phyloP scores from a whole-genome alignment of 2,329 filamentous ascomycete species.

The Diaporthe batatas region DNA sequence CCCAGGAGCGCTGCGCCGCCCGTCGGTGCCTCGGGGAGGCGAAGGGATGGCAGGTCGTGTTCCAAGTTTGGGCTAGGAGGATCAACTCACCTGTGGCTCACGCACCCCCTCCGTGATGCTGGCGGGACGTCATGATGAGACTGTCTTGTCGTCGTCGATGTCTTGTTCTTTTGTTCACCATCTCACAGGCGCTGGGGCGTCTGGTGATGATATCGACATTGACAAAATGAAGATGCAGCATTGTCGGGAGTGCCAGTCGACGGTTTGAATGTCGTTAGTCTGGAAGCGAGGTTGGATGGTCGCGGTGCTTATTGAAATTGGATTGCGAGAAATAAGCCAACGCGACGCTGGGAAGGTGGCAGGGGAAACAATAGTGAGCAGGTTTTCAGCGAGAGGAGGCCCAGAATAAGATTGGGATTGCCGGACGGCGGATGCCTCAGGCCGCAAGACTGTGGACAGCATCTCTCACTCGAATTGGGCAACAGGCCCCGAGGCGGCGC shows the following conservation, averaged over 20 bases:
- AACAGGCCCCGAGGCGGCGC: slow-evolving; percentile 21
- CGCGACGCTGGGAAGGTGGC: neutral
- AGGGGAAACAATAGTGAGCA: slow-evolving; percentile 27
- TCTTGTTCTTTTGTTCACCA: neutral
- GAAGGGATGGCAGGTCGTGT: slow-evolving; percentile 22
- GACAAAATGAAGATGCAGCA: neutral
- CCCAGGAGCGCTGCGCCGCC: slow-evolving; percentile 1
- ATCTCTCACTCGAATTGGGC: slow-evolving; percentile 33
- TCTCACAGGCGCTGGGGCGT: neutral
- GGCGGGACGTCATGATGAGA: slow-evolving; percentile 39
- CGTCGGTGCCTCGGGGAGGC: slow-evolving; percentile 32
- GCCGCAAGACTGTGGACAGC: slow-evolving; percentile 12
- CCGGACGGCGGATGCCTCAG: slow-evolving; percentile 38
- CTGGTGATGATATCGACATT: neutral
- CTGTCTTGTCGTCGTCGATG: neutral
- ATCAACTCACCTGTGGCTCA: slow-evolving; percentile 33
- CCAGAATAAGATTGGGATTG: slow-evolving; percentile 41
- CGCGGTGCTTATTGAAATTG: slow-evolving; percentile 2
- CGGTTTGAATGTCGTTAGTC: neutral
- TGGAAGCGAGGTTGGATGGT: neutral
- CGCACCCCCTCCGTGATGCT: slow-evolving; percentile 29
- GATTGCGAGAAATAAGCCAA: slow-evolving; percentile 10
- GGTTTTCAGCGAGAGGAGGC: slow-evolving; percentile 25
- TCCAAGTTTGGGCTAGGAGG: slow-evolving; percentile 37
- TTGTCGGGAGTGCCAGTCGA: neutral